Evolutionary conservation across 2,329 filamentous ascomycete genomes (phyloP).

Genomic region (Fusarium globosum): DNA sequence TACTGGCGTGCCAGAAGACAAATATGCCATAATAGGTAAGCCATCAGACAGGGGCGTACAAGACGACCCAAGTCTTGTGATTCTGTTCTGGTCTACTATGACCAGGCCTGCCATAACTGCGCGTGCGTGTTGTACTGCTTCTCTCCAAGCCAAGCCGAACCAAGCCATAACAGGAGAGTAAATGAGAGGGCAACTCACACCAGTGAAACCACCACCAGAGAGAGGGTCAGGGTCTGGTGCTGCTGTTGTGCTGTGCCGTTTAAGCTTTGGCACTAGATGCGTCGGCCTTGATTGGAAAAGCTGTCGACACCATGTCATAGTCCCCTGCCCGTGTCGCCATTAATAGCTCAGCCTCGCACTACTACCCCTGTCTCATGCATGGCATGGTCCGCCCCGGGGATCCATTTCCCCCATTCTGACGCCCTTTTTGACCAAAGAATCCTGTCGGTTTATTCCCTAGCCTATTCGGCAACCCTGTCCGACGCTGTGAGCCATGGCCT

Average conservation of each 20-base stretch:
- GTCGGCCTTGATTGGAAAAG: slow-evolving; percentile 7
- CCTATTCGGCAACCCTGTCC: slow-evolving; percentile 29
- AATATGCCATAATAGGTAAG: background rate
- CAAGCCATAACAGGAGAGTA: background rate
- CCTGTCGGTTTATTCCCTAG: slow-evolving; percentile 11
- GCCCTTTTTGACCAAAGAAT: background rate
- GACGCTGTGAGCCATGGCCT: slow-evolving; percentile 30
- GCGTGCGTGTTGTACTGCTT: background rate
- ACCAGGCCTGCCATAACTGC: background rate
- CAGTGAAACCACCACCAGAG: slow-evolving; percentile 5
- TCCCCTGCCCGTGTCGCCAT: slow-evolving; percentile 29
- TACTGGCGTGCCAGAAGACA: background rate
- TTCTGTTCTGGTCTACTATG: background rate
- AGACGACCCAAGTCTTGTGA: background rate
- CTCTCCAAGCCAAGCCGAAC: background rate
- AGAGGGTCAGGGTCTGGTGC: background rate
- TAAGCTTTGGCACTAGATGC: slow-evolving; percentile 40
- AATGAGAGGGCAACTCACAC: background rate
- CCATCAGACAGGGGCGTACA: background rate
- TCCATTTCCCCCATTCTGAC: slow-evolving; percentile 18
- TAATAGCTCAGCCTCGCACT: slow-evolving; percentile 37
- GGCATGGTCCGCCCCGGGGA: slow-evolving; percentile 14
- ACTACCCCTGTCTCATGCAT: slow-evolving; percentile 2
- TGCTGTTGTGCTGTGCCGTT: slow-evolving; percentile 28
- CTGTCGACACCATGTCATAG: background rate